These are phyloP conservation scores for Chalaropsis ovoidea DNA, from an alignment of 2,329 filamentous ascomycete species.

Conservation along the genomic window DNA sequence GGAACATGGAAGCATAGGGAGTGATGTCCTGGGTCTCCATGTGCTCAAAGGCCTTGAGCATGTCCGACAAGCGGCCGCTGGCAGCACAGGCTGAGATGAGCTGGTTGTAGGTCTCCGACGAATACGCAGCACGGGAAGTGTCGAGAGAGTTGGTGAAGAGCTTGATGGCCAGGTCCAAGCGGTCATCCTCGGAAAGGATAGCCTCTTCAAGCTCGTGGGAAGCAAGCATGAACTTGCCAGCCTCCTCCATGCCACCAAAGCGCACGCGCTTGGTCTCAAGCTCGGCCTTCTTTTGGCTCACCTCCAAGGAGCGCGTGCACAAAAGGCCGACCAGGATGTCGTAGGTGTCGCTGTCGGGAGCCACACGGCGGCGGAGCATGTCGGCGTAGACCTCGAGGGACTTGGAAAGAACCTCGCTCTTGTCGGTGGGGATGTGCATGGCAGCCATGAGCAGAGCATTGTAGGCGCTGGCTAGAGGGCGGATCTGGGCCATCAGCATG, in stretches of 20 bases:
- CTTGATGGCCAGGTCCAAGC: constrained; percentile 72
- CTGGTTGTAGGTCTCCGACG: constrained; percentile 72
- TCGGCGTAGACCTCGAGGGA: constrained; percentile 91
- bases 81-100: constrained; percentile 81
- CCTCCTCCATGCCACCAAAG: constrained; percentile 75
- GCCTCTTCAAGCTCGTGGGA: constrained; percentile 81
- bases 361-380: constrained; percentile 79
- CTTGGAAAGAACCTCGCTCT: constrained; percentile 77
- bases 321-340: constrained; percentile 76
- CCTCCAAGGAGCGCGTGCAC: constrained; percentile 68
- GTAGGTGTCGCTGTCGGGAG: constrained; percentile 77
- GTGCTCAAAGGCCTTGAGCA: constrained; percentile 83
- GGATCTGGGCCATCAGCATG: constrained; percentile 72
- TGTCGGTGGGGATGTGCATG: constrained; percentile 67
- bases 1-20: constrained; percentile 73
- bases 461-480: constrained; percentile 77
- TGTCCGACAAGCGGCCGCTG: constrained; percentile 69
- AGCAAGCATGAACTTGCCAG: constrained; percentile 75
- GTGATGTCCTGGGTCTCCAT: constrained; percentile 71
- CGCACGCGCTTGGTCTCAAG: constrained; percentile 75
- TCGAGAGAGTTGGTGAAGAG: constrained; percentile 69
- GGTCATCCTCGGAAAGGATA: constrained; percentile 77
- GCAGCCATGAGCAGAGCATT: constrained; percentile 80
- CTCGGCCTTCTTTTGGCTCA: constrained; percentile 58
- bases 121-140: constrained; percentile 54